Evolutionary conservation across 2,329 filamentous ascomycete species (phyloP).

Genomic region (Pleurostoma richardsiae): DNA sequence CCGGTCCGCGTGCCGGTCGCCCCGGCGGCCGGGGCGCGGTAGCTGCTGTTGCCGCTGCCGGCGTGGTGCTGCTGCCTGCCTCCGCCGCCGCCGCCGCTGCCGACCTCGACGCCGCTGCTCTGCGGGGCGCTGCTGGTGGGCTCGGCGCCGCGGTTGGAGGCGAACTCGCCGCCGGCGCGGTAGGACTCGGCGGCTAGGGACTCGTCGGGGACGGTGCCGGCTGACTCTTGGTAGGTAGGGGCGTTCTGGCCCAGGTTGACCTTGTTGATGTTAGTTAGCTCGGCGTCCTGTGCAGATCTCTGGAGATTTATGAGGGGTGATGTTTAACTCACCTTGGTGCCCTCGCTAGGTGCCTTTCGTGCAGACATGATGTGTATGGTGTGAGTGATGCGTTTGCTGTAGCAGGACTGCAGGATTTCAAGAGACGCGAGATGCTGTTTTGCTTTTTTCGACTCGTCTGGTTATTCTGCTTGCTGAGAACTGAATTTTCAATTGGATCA

Average conservation of each 20-base stretch:
- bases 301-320: too few relatives aligned
- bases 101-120: slow-evolving; percentile 1
- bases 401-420: too few relatives aligned
- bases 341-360: slow-evolving; percentile 4
- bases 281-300: too few relatives aligned
- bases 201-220: slow-evolving; percentile 60
- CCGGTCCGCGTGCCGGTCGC: neutral
- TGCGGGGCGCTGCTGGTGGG: neutral
- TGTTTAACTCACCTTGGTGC: slow-evolving; percentile 7
- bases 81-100: neutral
- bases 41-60: neutral
- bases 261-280: slow-evolving; percentile 21
- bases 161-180: slow-evolving; percentile 53
- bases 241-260: slow-evolving; percentile 39
- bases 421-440: too few relatives aligned
- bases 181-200: slow-evolving; percentile 75
- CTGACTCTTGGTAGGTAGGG: slow-evolving; percentile 50
- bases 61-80: neutral
- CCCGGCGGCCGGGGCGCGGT: neutral
- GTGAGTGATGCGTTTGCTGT: too few relatives aligned
- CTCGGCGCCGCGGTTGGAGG: slow-evolving; percentile 50
- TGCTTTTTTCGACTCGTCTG: too few relatives aligned
- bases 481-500: too few relatives aligned
- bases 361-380: too few relatives aligned
- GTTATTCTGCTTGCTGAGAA: too few relatives aligned